Evolutionary conservation across 306 rosid genomes (phyloP).

Genomic region (Quercus berberidifolia): DNA sequence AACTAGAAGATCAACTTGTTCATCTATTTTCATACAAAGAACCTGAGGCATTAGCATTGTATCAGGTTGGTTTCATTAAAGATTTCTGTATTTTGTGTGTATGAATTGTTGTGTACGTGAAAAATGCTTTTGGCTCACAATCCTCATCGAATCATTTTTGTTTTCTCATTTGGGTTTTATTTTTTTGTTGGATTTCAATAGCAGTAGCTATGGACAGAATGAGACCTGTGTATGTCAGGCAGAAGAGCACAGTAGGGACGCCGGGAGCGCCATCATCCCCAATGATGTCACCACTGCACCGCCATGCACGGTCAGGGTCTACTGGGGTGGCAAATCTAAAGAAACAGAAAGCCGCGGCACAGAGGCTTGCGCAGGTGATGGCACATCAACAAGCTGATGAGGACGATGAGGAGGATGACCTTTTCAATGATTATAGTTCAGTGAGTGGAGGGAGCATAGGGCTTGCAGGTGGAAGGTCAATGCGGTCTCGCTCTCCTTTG

Average conservation of each 20-base stretch:
- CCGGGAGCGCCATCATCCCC: slow-evolving; percentile 61
- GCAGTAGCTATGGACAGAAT: slow-evolving; percentile 54
- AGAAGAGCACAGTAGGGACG: slow-evolving; percentile 48
- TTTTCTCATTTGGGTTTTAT: not conserved
- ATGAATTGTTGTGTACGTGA: not conserved
- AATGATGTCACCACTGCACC: slow-evolving; percentile 22
- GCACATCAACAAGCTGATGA: slow-evolving; percentile 50
- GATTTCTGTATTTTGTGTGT: not conserved
- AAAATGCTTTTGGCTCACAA: not conserved
- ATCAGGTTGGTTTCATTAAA: not conserved
- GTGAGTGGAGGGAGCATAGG: slow-evolving; percentile 59
- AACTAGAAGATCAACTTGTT: not conserved
- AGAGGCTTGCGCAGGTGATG: slow-evolving; percentile 98
- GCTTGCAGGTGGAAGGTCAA: slow-evolving; percentile 63
- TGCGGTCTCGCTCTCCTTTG: slow-evolving; percentile 63
- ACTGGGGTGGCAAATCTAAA: slow-evolving; percentile 40
- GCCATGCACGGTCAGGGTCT: slow-evolving; percentile 12
- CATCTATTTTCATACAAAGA: not conserved
- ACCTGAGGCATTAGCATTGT: not conserved
- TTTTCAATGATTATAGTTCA: slow-evolving; percentile 45
- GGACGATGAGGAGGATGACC: slow-evolving; percentile 62
- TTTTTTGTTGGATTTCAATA: not conserved
- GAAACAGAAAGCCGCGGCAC: slow-evolving; percentile 93
- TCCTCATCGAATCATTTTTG: not conserved
- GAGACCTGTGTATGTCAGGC: slow-evolving; percentile 45